Percentiles rank a stretch among this genome's conserved stretches.
phyloP scores from a whole-genome alignment of 148 eudicot species.

The Rheum nobile region DNA sequence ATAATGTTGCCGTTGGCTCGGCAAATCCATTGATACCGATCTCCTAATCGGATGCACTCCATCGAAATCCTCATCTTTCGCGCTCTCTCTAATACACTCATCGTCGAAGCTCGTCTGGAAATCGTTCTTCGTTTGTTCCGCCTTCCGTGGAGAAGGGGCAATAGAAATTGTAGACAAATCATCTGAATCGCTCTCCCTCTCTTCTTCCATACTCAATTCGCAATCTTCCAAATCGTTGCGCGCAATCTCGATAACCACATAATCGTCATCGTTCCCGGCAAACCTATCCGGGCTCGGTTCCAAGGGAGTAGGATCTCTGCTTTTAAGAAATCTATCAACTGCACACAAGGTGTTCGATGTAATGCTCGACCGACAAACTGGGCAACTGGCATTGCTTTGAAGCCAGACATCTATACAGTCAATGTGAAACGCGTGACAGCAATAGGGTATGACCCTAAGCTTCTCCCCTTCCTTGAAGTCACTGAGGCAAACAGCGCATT shows the following conservation, averaged over 20 bases:
- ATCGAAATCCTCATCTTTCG: constrained; percentile 30
- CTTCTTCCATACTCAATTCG: no score
- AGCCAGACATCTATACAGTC: constrained; percentile 95
- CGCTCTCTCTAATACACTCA: constrained; percentile 54
- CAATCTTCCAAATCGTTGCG: constrained; percentile 20
- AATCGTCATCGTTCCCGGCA: constrained; percentile 42
- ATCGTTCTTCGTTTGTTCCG: constrained; percentile 16
- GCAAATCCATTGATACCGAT: constrained; percentile 82
- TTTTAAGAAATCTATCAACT: constrained; percentile 6
- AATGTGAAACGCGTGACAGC: constrained; percentile 70
- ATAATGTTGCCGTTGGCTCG: constrained; percentile 37
- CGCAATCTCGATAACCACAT: constrained; percentile 61
- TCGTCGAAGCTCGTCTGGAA: constrained; percentile 53
- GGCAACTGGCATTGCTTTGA: constrained; percentile 71
- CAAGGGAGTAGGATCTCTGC: constrained; percentile 4
- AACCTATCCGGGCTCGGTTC: constrained; percentile 9
- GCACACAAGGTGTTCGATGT: constrained; percentile 20
- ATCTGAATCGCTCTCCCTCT: constrained; percentile 15
- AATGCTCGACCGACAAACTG: constrained; percentile 64
- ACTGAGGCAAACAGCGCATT: constrained; percentile 72
- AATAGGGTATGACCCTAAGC: constrained; percentile 60
- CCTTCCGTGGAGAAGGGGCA: constrained; percentile 12
- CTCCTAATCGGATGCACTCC: constrained; percentile 56
- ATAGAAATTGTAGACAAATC: constrained; percentile 2
- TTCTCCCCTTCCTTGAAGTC: constrained; percentile 67